Base-by-base conservation (phyloP, 2,329 filamentous ascomycete species). In the Colletotrichum sp. region DNA sequence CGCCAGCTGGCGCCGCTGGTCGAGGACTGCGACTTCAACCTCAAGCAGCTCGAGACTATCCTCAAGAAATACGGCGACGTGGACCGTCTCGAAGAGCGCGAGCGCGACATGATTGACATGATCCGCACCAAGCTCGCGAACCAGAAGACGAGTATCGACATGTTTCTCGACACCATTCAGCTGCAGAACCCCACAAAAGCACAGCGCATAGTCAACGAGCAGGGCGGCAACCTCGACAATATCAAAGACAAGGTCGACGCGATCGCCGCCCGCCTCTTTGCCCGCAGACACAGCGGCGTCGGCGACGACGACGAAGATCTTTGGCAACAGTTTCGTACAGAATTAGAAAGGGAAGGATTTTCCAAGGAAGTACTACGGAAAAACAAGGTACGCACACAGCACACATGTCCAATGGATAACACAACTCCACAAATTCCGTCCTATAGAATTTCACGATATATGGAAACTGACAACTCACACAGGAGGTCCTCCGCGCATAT, bases 231-330 rank as follows among this genome's bases (percentile, higher is more conserved):
- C 28, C 82, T 92, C 39, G 89, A 92, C 72, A 80, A 81, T 9
- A 92, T 93, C 79, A 90, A 92, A 81, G 88, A 91, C 80, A 91
- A 92, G 79, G 89, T 93, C 36, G 91, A 93, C 78, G 82, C 83
- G 34, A 89, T 93, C 77, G 91, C 92, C 5, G 82, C 85, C 13
- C 86, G 87, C 13, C 85, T 93, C 28, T 89, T 88, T 67, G 84
- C 85, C 13, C 85, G 86, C 67, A 83, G 84, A 60, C 82, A 84
- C 77, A 64, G 77, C 75, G 81, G 83, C 74, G 79, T 86, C 69
- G 76, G 80, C 21, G 86, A 87, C 18, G 86, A 87, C 67, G 87
- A 90, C 26, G 88, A 91, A 60, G 86, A 88, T 30, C 82, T 92
- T 34, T 93, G 91, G 91, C 87, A 87, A 73, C 86, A 89, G 73